phyloP scores from a whole-genome alignment of 83 land plant genomes.

The Isoetes engelmannii region DNA sequence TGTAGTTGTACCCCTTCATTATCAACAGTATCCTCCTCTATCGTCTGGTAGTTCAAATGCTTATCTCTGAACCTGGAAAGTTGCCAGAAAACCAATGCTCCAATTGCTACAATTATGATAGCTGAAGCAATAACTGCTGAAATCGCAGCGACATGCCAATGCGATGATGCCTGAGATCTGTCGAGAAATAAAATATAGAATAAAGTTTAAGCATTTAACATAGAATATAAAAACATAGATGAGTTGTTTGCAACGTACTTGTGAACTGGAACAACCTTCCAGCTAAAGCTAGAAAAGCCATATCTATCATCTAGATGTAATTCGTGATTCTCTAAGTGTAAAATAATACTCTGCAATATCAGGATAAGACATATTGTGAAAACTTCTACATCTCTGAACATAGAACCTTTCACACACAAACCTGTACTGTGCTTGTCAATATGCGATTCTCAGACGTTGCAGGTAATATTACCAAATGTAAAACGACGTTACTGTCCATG shows the following conservation, averaged over 20 bases:
- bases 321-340: constrained; percentile 5
- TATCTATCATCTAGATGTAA: neutral
- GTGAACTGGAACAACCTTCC: neutral
- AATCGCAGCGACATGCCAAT: neutral
- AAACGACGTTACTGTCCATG: too few species aligned
- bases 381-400: neutral
- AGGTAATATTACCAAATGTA: neutral
- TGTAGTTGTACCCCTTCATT: constrained; percentile 8
- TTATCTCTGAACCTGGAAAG: constrained; percentile 5
- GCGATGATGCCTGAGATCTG: neutral
- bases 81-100: constrained; percentile 3
- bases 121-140: neutral
- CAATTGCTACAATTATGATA: neutral
- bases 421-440: neutral
- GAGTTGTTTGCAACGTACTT: neutral
- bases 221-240: neutral
- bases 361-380: neutral
- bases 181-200: neutral
- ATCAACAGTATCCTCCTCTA: neutral
- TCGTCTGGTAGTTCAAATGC: neutral
- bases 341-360: neutral
- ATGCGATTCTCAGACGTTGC: neutral
- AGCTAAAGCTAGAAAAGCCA: neutral
- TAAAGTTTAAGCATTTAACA: neutral
- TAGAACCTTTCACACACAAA: neutral